Evolutionary conservation across 2,329 filamentous ascomycete species (phyloP), one percentile per base, ranked within the genome.

Genomic region (Cercospora janseana): DNA sequence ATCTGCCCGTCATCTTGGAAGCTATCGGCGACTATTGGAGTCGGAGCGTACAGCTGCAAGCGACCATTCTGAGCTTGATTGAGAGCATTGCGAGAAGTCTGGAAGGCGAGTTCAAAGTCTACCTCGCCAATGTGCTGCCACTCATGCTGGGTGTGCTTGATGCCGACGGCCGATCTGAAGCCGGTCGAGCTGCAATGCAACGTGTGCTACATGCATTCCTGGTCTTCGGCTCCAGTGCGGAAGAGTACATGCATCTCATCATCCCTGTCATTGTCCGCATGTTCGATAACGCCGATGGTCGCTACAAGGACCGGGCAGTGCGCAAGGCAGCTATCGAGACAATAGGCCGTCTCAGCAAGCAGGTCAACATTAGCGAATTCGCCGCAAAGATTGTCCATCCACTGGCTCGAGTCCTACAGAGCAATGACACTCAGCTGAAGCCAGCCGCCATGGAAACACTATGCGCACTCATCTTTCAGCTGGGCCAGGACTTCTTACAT

Each of bases 211-310:
- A 97, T 66, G 91, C 92, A 0, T 95, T 99, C 69, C 74, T 98
- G 21, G 88, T 98, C 0, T 98, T 98, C 66, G 94, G 94, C 1
- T 86, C 91, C 0, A 97, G 91, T 64, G 88, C 87, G 8, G 93
- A 98, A 67, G 93, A 98, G 68, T 98, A 98, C 69, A 98, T 98
- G 93, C 93, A 98, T 67, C 78, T 98, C 45, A 97, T 99, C 59
- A 88, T 98, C 44, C 93, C 93, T 0, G 89, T 95, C 27, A 90
- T 98, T 63, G 91, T 98, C 6, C 84, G 87, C 35, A 87, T 95
- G 41, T 97, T 98, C 64, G 92, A 98, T 67, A 94, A 89, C 64
- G 46, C 51, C 5, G 58, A 60, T 26, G 65, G 61, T 8, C 59
- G 63, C 16, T 57, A 55, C 29, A 57, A 62, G n/a, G 60, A 62